Percentiles rank a stretch among this genome's conserved stretches.
Evolutionary conservation across 2,329 filamentous ascomycete species (phyloP).

Genomic region (Alternaria atra): DNA sequence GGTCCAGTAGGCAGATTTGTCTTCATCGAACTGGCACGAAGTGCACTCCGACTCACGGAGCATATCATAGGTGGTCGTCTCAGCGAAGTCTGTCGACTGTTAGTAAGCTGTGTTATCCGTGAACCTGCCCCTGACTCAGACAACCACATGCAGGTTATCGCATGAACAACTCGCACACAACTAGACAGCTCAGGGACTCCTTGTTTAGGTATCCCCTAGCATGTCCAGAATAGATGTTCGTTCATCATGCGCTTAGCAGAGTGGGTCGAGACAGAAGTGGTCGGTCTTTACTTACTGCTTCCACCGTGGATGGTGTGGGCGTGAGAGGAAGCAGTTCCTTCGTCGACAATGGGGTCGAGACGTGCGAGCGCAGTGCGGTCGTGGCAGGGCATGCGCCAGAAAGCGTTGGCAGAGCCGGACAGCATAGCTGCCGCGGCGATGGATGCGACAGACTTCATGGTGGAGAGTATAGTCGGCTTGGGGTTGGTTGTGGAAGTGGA

Average conservation of each 20-base stretch:
- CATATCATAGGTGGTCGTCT: conserved; percentile 68
- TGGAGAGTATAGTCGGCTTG: conserved; percentile 10
- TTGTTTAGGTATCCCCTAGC: neutral
- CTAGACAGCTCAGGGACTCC: neutral
- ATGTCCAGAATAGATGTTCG: conserved; percentile 8
- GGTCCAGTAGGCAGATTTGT: conserved; percentile 60
- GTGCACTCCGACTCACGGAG: conserved; percentile 73
- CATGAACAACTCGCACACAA: conserved; percentile 1
- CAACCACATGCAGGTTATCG: neutral
- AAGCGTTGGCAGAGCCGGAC: conserved; percentile 64
- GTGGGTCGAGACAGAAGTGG: conserved; percentile 48
- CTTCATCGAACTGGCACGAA: conserved; percentile 64
- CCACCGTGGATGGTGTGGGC: conserved; percentile 48
- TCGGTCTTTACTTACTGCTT: conserved; percentile 63
- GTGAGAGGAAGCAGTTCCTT: conserved; percentile 40
- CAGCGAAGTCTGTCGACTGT: conserved; percentile 61
- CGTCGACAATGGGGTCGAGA: conserved; percentile 57
- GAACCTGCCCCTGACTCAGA: conserved; percentile 33
- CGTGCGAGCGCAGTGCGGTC: conserved; percentile 68
- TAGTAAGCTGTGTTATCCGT: conserved; percentile 26
- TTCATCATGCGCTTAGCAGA: conserved; percentile 12
- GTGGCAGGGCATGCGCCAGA: conserved; percentile 75
- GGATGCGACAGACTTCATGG: conserved; percentile 44
- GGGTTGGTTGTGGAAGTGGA: conserved; percentile 10
- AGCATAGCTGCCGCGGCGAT: conserved; percentile 45